phyloP scores from a whole-genome alignment of 257 asterid genomes.

The Solanum paucissectum region DNA sequence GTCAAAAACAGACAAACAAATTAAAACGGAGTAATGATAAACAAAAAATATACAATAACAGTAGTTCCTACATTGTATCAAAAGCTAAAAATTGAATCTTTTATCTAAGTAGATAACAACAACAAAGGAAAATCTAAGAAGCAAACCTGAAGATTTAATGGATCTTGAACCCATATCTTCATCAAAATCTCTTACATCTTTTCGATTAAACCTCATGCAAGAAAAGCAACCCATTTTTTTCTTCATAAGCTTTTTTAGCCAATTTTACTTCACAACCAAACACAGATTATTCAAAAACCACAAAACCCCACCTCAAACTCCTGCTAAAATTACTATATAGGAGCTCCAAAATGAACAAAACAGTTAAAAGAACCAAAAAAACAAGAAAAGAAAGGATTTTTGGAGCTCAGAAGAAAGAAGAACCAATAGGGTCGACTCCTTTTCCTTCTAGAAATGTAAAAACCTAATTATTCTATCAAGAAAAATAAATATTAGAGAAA shows the following conservation, averaged over 20 bases:
- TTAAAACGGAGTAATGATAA: neutral
- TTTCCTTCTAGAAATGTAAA: neutral
- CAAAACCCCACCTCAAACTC: neutral
- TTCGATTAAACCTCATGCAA: constrained; percentile 26
- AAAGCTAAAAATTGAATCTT: neutral
- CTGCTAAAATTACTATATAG: neutral
- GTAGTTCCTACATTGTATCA: neutral
- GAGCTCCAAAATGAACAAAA: neutral
- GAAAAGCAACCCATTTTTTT: constrained; percentile 44
- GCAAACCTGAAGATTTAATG: constrained; percentile 33
- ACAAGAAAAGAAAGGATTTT: neutral
- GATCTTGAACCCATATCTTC: constrained; percentile 24
- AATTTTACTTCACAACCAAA: neutral
- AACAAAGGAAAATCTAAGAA: neutral
- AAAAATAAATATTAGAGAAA: neutral
- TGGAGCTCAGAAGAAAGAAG: neutral
- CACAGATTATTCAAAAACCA: neutral
- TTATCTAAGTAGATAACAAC: neutral
- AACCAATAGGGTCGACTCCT: neutral
- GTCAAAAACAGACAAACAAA: neutral
- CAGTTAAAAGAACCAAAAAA: neutral
- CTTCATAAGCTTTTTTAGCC: neutral
- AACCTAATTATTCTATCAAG: neutral
- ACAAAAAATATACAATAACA: neutral
- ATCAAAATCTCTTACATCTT: constrained; percentile 25